Base-by-base conservation (phyloP, 73 alveolate species). In the Paramecium sonneborni region DNA sequence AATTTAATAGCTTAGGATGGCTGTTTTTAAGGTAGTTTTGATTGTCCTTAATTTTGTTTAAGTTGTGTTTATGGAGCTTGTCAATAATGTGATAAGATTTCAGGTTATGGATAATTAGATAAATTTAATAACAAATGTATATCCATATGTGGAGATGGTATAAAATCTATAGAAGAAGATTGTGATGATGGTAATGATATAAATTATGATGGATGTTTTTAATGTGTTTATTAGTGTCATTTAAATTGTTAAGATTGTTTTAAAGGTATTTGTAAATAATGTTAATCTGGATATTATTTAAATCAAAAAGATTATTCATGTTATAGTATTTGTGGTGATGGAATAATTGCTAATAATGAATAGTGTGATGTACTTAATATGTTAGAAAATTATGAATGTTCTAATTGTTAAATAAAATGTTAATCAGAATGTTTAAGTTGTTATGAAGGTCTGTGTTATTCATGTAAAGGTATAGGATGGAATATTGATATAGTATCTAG, bases 1-100 rank as follows among this genome's bases (percentile, higher is more conserved):
- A 55, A 92, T 48, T 1, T 41, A 15, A 14, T 46, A 20, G 86
- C 28, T 20, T 41, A 15, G 3, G 95, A 79, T 58, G 95, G 95
- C 14, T 92, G 95, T 38, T 12, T 21, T 14, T n/a, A n/a, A n/a
- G n/a, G n/a, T n/a, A n/a, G n/a, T n/a, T n/a, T n/a, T n/a, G n/a
- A n/a, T n/a, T n/a, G n/a, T n/a, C n/a, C n/a, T n/a, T n/a, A n/a
- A n/a, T n/a, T n/a, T n/a, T n/a, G n/a, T n/a, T n/a, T n/a, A n/a
- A n/a, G n/a, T n/a, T n/a, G n/a, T n/a, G n/a, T n/a, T n/a, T n/a
- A n/a, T n/a, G n/a, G n/a, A n/a, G n/a, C n/a, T n/a, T n/a, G n/a
- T n/a, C n/a, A n/a, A n/a, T n/a, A n/a, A n/a, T n/a, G n/a, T n/a
- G n/a, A n/a, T n/a, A n/a, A n/a, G n/a, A n/a, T n/a, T n/a, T n/a